A percentile compares a stretch with the other conserved stretches of the same genome.
These are phyloP conservation scores for Francoa sonchifolia DNA, from an alignment of 441 rosid species.

Conservation along the genomic window DNA sequence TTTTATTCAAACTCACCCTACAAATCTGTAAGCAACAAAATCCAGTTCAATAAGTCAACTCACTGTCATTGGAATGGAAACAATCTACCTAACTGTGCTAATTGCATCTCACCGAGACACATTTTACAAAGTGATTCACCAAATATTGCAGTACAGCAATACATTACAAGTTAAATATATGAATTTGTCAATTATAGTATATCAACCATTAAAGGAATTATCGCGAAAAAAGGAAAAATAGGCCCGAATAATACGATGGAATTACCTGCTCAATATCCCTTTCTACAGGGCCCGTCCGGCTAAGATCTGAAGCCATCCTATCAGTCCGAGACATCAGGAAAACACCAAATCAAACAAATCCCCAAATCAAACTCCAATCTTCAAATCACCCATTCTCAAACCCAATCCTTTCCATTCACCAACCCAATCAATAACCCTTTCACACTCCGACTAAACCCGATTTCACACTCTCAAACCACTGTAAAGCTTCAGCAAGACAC, in stretches of 20 bases:
- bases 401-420: conserved; percentile 23
- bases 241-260: too few relatives aligned
- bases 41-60: too few relatives aligned
- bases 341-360: conserved; percentile 3
- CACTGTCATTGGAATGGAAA: too few relatives aligned
- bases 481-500: conserved; percentile 7
- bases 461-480: conserved; percentile 18
- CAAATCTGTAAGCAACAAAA: too few relatives aligned
- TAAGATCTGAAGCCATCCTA: conserved; percentile 82
- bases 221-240: not conserved
- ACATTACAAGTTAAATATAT: too few relatives aligned
- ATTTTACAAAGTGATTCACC: too few relatives aligned
- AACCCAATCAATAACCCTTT: conserved; percentile 8
- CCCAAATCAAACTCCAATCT: too few relatives aligned
- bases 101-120: too few relatives aligned
- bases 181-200: not conserved
- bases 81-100: too few relatives aligned
- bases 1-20: too few relatives aligned
- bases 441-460: conserved; percentile 22
- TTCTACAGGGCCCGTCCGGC: conserved; percentile 65
- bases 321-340: conserved; percentile 38
- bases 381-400: conserved; percentile 22
- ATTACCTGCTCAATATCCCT: conserved; percentile 86
- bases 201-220: conserved; percentile 8
- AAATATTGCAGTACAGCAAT: too few relatives aligned